Base-by-base conservation (phyloP, 1,139 yeast genomes). In the Yarrowia galli region DNA sequence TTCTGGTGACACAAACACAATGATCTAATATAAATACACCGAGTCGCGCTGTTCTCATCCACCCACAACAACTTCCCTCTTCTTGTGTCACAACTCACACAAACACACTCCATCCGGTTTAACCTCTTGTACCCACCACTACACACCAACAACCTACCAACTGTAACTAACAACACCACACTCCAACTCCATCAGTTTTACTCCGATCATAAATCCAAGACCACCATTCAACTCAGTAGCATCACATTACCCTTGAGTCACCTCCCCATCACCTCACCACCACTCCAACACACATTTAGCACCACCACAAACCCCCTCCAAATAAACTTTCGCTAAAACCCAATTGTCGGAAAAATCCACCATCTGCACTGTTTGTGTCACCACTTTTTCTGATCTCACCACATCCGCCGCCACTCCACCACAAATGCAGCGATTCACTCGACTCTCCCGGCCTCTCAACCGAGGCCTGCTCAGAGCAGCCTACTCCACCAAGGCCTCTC, bases 401-500 rank as follows among this genome's bases (percentile, higher is more conserved):
- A 12, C 48, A n/a, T n/a, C n/a, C n/a, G n/a, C n/a, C n/a, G n/a
- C n/a, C 4, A 18, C 18, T 23, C 28, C 6, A 42, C 2, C 54
- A 5, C 20, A 8, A 23, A 53, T 53, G 60, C 60, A 22, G 60
- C 60, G 60, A 53, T 13, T 53, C 32, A 1, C 45, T 10, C 60
- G 60, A 36, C 32, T 53, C 16, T 53, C 60, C 16, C 60, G 60
- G 32, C 43, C 60, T 4, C 23, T 53, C n/a, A 40, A 20, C 45
- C 60, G 60, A 12, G 23, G 45, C 35, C 32, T 38, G 25, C 22
- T 28, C 12, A 43, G 60, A 9, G 23, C 22, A 9, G 23, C 22
- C 60, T 36, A 36, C 32, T 15, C 60, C 35, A 22, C 60, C 45
- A 22, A 36, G 60, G 22, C 60, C 12, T 53, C 60, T 1, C 20